Evolutionary conservation across 257 asterid genomes (phyloP), one percentile per base, ranked within the genome.

Genomic region (Prunella vulgaris): DNA sequence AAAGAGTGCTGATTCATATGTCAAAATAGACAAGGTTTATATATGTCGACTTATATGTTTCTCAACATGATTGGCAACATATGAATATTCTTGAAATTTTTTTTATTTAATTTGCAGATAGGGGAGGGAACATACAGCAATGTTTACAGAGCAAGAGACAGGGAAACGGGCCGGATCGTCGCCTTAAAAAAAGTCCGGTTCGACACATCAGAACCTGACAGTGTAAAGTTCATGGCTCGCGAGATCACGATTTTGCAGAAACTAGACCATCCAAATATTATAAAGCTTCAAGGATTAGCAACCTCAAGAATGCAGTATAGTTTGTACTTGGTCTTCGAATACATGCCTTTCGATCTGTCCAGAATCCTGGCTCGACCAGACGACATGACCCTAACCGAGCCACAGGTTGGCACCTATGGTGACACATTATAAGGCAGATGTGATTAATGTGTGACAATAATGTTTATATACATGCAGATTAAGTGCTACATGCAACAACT

Each of bases 301-400:
- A 89, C 95, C 42, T 89, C 96, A 44, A 85, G 95, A 80, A 89
- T 89, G 96, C 89, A 89, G 70, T 87, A 81, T 32, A 89, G 96
- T 68, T 69, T 89, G 27, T 89, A 89, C 62, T 80, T 89, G 37
- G 95, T 89, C 49, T 82, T 87, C 3, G 96, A 89, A 0, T 89
- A 27, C 21, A 84, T 87, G 89, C 84, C 73, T 5, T 70, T 83
- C 7, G 96, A 89, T 81, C 79, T 89, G 20, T 49, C 96, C 28
- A 75, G 66, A 70, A 82, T 89, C 62, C 81, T 87, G 13, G 49
- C 81, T 49, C 76, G 86, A 61, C 88, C 86, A 1, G 92, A 84
- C 33, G 83, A 78, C 40, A 77, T 80, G 2, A 48, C 10, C 64
- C 92, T 89, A 44, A 87, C 75, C 0, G 95, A 89, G 67, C 85